phyloP scores from a whole-genome alignment of 805 yeast species.

The Jamesozyma jinghongensis region DNA sequence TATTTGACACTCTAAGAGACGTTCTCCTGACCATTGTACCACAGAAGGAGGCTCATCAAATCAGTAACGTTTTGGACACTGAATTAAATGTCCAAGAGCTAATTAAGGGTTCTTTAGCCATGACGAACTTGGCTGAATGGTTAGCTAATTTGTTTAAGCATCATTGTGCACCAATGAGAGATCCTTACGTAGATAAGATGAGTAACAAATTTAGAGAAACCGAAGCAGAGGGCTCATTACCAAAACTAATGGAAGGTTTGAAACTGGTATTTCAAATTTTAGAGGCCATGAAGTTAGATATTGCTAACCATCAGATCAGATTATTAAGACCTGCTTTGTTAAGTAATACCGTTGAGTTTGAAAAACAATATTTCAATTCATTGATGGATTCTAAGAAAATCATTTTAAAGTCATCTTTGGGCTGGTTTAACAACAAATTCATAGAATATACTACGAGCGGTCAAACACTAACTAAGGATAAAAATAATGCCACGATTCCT shows the following conservation, averaged over 20 bases:
- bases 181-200: constrained; percentile 82
- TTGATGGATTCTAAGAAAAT: constrained; percentile 41
- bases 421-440: constrained; percentile 48
- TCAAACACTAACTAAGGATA: constrained; percentile 6
- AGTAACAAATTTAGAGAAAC: constrained; percentile 42
- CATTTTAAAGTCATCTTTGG: constrained; percentile 48
- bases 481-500: constrained; percentile 10
- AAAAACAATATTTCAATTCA: constrained; percentile 64
- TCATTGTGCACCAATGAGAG: constrained; percentile 96
- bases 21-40: constrained; percentile 71
- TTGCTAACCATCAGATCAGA: constrained; percentile 89
- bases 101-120: constrained; percentile 60
- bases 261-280: constrained; percentile 70
- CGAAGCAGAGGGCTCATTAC: constrained; percentile 36
- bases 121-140: constrained; percentile 63
- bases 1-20: constrained; percentile 71
- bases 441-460: constrained; percentile 11
- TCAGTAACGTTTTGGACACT: constrained; percentile 65
- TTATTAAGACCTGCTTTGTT: constrained; percentile 74
- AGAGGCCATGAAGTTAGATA: constrained; percentile 92
- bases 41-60: constrained; percentile 56
- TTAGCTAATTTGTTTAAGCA: constrained; percentile 68
- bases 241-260: constrained; percentile 61
- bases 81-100: constrained; percentile 71
- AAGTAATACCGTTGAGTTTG: constrained; percentile 83